Evolutionary conservation across 2,329 filamentous ascomycete genomes (phyloP), one percentile per base, ranked within the genome.

Genomic region (Epichloe sibirici): DNA sequence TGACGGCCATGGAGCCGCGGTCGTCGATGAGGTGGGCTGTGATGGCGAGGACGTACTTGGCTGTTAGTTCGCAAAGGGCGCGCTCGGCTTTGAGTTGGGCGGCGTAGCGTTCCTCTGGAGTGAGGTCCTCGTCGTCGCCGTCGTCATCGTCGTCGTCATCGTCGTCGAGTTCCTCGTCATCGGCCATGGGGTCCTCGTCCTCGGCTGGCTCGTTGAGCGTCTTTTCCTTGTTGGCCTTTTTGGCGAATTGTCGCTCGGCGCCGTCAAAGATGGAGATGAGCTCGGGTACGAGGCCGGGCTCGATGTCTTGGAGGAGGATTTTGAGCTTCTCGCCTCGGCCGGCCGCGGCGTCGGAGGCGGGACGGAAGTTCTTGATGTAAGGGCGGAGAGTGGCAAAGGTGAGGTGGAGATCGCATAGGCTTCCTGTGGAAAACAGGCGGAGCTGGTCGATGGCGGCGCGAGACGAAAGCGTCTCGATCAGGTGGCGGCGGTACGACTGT

Each of bases 11-110:
- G 11, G 77, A 70, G 6, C 79, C 81, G 1, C 72, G 74, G 43
- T 74, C 71, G 63, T 94, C 89, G 49, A 96, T 74, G 42, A 90
- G 81, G 51, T 82, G 82, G 21, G 83, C 88, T 9, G 86, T 74
- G 23, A 95, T 82, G 12, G 85, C 86, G 43, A 95, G 78, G 39
- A 96, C 86, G 44, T 95, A 80, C 65, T 93, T 94, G 56, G 83
- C 85, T 0, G 90, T 84, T 28, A 96, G 74, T 61, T 91, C 86
- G 67, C 91, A 97, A 1, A 97, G 77, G 21, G 83, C 81, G 64
- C 91, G 86, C 68, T 97, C 93, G 0, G 89, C 83, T 54, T 90
- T 76, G 37, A 96, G 76, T 53, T 83, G 80, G 40, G 78, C 77
- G 47, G 83, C 77, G 58, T 81, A 73, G 53, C 80, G 77, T 62